phyloP scores from a whole-genome alignment of 441 rosid species.

The Theobroma grandiflorum region DNA sequence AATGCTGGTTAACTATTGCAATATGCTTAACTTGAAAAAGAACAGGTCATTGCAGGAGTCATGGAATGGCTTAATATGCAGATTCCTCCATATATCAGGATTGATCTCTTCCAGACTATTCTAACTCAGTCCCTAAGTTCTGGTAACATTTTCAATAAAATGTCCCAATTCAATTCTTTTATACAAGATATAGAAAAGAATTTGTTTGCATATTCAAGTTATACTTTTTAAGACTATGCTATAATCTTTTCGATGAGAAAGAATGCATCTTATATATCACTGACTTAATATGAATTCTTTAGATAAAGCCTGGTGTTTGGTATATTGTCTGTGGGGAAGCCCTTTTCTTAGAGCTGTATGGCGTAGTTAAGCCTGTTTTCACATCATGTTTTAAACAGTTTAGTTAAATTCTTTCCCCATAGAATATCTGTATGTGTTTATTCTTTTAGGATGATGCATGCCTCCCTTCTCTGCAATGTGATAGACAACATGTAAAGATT shows the following conservation, averaged over 20 bases:
- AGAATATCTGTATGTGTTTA: not conserved
- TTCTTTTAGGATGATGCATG: not conserved
- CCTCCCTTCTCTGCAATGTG: not conserved
- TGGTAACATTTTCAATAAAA: slow-evolving; percentile 45
- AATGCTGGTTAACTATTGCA: not conserved
- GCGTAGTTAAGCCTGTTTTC: not conserved
- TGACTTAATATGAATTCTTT: slow-evolving; percentile 2
- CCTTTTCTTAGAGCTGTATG: not conserved
- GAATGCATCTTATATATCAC: slow-evolving; percentile 3
- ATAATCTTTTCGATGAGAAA: not conserved
- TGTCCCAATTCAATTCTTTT: slow-evolving; percentile 7
- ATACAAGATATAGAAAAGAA: not conserved
- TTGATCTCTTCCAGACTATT: slow-evolving; percentile 75
- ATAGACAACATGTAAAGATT: not conserved
- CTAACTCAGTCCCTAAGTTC: slow-evolving; percentile 68
- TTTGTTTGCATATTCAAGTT: slow-evolving; percentile 15
- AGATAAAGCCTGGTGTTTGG: not conserved
- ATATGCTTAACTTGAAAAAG: slow-evolving; percentile 34
- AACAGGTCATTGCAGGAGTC: slow-evolving; percentile 91
- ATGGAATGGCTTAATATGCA: slow-evolving; percentile 70
- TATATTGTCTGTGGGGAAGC: not conserved
- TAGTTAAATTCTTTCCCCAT: not conserved
- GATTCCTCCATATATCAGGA: slow-evolving; percentile 84
- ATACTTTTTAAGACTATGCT: not conserved
- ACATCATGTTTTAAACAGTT: not conserved